Percentiles rank a stretch among this genome's conserved stretches.
phyloP scores from a whole-genome alignment of 2,329 filamentous ascomycete species.

The Tolypocladium amazonense region DNA sequence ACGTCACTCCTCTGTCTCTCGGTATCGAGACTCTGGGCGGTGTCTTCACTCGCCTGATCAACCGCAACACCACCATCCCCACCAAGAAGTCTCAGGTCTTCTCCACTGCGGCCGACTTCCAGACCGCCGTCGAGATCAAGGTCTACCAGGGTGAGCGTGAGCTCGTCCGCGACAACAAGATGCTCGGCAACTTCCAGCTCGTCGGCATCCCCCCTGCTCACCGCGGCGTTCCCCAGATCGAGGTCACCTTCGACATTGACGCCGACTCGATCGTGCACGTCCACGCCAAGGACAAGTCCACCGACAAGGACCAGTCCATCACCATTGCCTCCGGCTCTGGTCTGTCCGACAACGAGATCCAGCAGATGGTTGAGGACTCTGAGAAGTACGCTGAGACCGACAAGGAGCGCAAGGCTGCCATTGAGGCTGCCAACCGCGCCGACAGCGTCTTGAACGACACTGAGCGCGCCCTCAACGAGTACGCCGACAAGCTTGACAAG shows the following conservation, averaged over 20 bases:
- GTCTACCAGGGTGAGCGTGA: slow-evolving; percentile 99
- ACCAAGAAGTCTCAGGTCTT: slow-evolving; percentile 99
- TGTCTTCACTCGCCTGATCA: slow-evolving; percentile 96
- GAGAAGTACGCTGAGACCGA: slow-evolving; percentile 93
- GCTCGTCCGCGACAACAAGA: slow-evolving; percentile 96
- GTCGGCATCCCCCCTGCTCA: slow-evolving; percentile 93
- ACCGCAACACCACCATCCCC: slow-evolving; percentile 97
- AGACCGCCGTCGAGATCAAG: slow-evolving; percentile 98
- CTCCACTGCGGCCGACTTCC: slow-evolving; percentile 95
- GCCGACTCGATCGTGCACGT: slow-evolving; percentile 97
- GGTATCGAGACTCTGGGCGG: slow-evolving; percentile 97
- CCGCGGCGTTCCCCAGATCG: slow-evolving; percentile 90
- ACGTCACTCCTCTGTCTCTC: slow-evolving; percentile 90
- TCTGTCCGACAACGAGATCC: slow-evolving; percentile 88
- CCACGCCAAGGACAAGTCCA: slow-evolving; percentile 97
- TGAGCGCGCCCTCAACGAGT: slow-evolving; percentile 96
- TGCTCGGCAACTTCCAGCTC: slow-evolving; percentile 98
- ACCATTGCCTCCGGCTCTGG: slow-evolving; percentile 96
- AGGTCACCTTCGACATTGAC: slow-evolving; percentile 98
- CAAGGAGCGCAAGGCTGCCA: slow-evolving; percentile 92
- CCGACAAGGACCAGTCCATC: slow-evolving; percentile 99
- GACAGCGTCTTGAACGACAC: slow-evolving; percentile 96
- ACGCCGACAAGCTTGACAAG: slow-evolving; percentile 94
- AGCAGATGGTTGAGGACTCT: slow-evolving; percentile 95
- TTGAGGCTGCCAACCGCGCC: slow-evolving; percentile 94